Evolutionary conservation across 1,284 basidiomycete genomes (phyloP), one percentile per base, ranked within the genome.

Genomic region (Ustilago sp.): DNA sequence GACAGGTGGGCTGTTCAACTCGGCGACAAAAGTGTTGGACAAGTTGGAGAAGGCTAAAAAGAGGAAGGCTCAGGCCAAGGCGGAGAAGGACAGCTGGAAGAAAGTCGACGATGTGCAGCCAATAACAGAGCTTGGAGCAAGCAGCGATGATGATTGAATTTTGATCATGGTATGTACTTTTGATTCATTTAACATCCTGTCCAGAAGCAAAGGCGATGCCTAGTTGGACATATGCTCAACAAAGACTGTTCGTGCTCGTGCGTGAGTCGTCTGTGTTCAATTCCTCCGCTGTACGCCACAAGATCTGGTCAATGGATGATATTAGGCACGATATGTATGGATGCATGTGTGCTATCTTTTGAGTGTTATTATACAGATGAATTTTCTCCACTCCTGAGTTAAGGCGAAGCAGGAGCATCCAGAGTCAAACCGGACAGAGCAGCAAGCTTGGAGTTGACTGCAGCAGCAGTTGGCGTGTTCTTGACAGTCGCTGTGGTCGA

Each of bases 1-100:
- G 3, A 99, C 96, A 0, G 93, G 91, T 15, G 96, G 96, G 3
- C 94, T 99, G 80, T 99, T 96, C 88, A 96, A 96, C 85, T 90
- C 93, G 52, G 93, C 93, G 31, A 92, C 92, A 74, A 93, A 93
- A 86, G 88, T 94, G 55, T 89, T 95, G 57, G 90, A 91, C 72
- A 93, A 92, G 88, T 87, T 93, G 80, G 71, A 72, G 59, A 58
- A 41, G 60, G 59, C 63, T 11, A 79, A 71, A 45, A 35, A 54
- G 60, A 39, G 23, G 5, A 80, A 73, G 41, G 60, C 62, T 2
- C 63, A 80, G 35, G 64, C 54, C n/a, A 67, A 66, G 47, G 23
- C 50, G 15, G 66, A 83, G 61, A 57, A 34, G 43, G 56, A 71
- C 34, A 31, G 70, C 41, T 73, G 61, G 57, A 32, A 55, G 43